Evolutionary conservation across 2,329 filamentous ascomycete genomes (phyloP).

Genomic region (Alternaria longipes): DNA sequence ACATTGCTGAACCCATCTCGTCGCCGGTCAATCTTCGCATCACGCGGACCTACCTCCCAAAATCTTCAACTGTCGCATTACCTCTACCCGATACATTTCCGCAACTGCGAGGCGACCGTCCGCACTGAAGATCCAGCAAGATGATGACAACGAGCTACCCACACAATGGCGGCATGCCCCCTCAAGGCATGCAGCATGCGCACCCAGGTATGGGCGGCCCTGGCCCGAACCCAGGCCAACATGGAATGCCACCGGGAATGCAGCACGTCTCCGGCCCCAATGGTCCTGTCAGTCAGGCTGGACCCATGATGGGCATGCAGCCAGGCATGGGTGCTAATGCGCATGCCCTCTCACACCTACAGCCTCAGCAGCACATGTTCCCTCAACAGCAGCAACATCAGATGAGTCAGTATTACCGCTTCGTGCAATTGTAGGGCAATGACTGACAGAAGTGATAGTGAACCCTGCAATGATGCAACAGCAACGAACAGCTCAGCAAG

Average conservation of each 20-base stretch:
- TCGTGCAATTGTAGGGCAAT: background rate
- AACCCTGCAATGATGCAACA: conserved; percentile 56
- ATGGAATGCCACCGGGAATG: conserved; percentile 70
- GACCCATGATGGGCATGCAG: conserved; percentile 80
- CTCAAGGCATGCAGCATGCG: conserved; percentile 72
- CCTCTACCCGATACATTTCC: conserved; percentile 11
- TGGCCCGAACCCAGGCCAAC: conserved; percentile 75
- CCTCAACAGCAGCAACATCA: conserved; percentile 57
- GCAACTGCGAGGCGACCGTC: conserved; percentile 24
- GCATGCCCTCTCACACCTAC: conserved; percentile 77
- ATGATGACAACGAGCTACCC: conserved; percentile 77
- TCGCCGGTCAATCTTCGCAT: conserved; percentile 12
- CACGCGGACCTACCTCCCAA: conserved; percentile 14
- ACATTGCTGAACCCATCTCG: conserved; percentile 8
- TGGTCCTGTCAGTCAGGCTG: conserved; percentile 73
- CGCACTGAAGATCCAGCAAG: conserved; percentile 43
- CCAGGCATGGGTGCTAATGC: conserved; percentile 70
- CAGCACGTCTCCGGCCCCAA: conserved; percentile 77
- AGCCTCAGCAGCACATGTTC: conserved; percentile 68
- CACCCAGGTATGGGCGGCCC: conserved; percentile 70
- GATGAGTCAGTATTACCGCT: conserved; percentile 47
- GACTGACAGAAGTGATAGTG: conserved; percentile 34
- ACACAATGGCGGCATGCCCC: conserved; percentile 76
- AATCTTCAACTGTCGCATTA: conserved; percentile 3
- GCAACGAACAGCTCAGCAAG: conserved; percentile 53